Conservation (phyloP, 2,329 filamentous ascomycete genomes). For the Dactylonectria estremocensis region DNA sequence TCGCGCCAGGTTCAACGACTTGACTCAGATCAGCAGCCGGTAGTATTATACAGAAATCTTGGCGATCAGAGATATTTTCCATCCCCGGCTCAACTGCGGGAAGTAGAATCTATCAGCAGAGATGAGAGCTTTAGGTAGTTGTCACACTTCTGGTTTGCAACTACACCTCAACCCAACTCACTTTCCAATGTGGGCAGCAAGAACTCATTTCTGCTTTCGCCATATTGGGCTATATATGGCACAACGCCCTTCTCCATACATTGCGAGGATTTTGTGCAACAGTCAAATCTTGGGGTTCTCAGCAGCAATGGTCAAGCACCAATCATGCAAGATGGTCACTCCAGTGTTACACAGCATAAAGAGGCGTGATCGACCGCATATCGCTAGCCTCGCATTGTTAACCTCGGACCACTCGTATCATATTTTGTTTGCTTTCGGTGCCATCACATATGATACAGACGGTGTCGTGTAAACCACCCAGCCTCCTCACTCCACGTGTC, state of each 20-base stretch:
- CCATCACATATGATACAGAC: conserved; percentile 4
- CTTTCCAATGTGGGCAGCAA: no score
- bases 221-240: not conserved
- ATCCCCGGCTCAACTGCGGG: no score
- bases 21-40: not conserved
- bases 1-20: not conserved
- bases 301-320: not conserved
- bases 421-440: not conserved
- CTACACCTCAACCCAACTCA: no score
- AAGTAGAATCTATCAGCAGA: no score
- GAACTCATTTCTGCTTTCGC: not conserved
- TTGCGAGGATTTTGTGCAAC: no score
- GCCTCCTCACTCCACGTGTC: conserved; percentile 23
- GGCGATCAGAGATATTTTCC: no score
- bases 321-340: not conserved
- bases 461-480: not conserved
- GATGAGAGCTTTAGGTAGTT: no score
- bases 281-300: not conserved
- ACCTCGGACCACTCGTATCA: conserved; percentile 8
- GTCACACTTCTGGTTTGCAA: no score
- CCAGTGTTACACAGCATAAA: conserved; percentile 2
- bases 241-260: no score
- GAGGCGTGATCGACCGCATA: not conserved
- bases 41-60: not conserved
- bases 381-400: conserved; percentile 7